These are phyloP conservation scores for Myriosclerotinia curreyana DNA, from an alignment of 2,329 filamentous ascomycete species.

Conservation along the genomic window DNA sequence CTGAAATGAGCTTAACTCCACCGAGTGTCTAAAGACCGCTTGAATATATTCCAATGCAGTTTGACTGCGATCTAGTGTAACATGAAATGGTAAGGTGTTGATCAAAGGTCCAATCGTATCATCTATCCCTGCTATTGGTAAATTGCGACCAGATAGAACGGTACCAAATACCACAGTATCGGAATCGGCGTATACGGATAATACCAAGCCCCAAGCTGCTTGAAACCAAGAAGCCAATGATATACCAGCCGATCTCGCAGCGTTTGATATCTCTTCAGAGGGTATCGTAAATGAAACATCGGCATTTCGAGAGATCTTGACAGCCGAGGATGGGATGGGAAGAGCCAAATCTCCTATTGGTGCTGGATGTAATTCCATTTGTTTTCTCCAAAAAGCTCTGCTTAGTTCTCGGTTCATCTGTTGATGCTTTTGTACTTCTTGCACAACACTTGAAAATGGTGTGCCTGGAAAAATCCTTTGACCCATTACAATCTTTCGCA, in stretches of 20 bases:
- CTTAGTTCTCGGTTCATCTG: background rate
- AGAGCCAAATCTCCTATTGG: conserved; percentile 5
- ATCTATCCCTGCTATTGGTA: conserved; percentile 37
- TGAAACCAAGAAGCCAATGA: conserved; percentile 29
- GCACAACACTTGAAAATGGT: conserved; percentile 1
- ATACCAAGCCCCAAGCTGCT: conserved; percentile 42
- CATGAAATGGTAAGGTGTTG: conserved; percentile 22
- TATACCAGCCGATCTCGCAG: conserved; percentile 9
- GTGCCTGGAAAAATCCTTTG: background rate
- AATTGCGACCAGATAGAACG: conserved; percentile 40
- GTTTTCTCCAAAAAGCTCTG: conserved; percentile 17
- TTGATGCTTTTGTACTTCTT: conserved; percentile 7
- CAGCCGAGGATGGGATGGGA: background rate
- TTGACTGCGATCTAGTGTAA: conserved; percentile 9
- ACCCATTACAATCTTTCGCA: conserved; percentile 14
- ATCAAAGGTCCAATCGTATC: conserved; percentile 39
- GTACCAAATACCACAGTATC: conserved; percentile 40
- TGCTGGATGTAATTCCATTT: conserved; percentile 12
- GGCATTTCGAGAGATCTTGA: conserved; percentile 1
- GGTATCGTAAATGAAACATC: conserved; percentile 18
- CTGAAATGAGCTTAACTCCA: conserved; percentile 18
- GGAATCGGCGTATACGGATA: conserved; percentile 38
- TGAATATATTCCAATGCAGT: conserved; percentile 17
- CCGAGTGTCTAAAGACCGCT: conserved; percentile 16
- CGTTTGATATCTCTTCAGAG: conserved; percentile 8